phyloP scores from a whole-genome alignment of 2,329 filamentous ascomycete species.

The Diaporthe amygdali region DNA sequence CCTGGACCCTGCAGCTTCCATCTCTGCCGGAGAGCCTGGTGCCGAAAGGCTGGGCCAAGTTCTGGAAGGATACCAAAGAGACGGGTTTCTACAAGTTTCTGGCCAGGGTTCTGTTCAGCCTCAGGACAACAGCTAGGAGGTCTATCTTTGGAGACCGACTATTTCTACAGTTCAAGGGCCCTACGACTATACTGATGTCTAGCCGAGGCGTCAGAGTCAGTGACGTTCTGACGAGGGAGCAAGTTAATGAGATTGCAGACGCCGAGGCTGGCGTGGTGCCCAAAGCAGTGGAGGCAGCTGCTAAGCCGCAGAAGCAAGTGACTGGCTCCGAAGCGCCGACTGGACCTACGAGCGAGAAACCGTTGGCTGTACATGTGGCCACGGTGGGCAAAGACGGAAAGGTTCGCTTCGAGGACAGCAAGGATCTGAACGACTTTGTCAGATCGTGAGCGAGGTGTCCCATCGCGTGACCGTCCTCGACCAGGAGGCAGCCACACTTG shows the following conservation, averaged over 20 bases:
- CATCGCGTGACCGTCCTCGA: background rate
- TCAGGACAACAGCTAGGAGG: conserved; percentile 78
- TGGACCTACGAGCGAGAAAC: conserved; percentile 39
- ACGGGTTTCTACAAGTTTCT: conserved; percentile 76
- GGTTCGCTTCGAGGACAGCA: conserved; percentile 68
- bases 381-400: conserved; percentile 66
- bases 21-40: conserved; percentile 66
- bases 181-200: conserved; percentile 84
- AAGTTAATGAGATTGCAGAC: conserved; percentile 91
- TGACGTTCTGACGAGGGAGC: conserved; percentile 76
- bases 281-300: conserved; percentile 57
- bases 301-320: conserved; percentile 40
- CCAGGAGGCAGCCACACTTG: background rate
- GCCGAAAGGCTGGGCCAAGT: conserved; percentile 65
- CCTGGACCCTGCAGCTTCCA: conserved; percentile 80
- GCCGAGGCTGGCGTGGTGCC: conserved; percentile 74
- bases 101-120: conserved; percentile 65
- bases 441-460: conserved; percentile 35
- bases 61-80: conserved; percentile 74
- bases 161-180: conserved; percentile 89
- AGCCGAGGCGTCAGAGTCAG: conserved; percentile 80
- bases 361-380: conserved; percentile 59
- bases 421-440: conserved; percentile 62
- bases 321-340: conserved; percentile 23
- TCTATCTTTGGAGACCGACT: conserved; percentile 94